Evolutionary conservation across 108 stramenopile genomes (phyloP).

Genomic region (Skeletonema tropicum): DNA sequence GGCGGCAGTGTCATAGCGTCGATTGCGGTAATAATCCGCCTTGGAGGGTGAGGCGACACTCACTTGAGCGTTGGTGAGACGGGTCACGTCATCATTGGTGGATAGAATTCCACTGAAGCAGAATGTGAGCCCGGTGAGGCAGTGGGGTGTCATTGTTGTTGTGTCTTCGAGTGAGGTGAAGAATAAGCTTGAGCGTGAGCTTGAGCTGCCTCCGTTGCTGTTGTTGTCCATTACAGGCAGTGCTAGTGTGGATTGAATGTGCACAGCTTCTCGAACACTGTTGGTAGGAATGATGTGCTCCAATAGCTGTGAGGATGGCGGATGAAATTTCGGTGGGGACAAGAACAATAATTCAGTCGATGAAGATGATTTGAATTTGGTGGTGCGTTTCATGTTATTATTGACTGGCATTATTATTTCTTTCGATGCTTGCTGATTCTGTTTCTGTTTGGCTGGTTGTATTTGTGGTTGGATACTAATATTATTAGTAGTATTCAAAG

Average conservation of each 20-base stretch:
- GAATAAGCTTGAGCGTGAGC: too few species aligned
- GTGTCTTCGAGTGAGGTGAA: not conserved
- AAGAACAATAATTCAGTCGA: too few species aligned
- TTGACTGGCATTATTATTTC: slow-evolving; percentile 2
- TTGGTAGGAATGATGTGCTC: slow-evolving; percentile 20
- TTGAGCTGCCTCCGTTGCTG: too few species aligned
- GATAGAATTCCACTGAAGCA: slow-evolving; percentile 78
- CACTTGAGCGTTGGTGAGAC: slow-evolving; percentile 10
- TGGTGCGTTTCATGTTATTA: too few species aligned
- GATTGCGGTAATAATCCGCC: slow-evolving; percentile 34
- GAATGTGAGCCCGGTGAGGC: slow-evolving; percentile 66
- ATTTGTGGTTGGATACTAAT: too few species aligned
- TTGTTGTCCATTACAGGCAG: not conserved
- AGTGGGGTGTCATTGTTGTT: slow-evolving; percentile 21
- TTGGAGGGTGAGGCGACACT: slow-evolving; percentile 15
- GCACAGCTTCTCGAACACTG: too few species aligned
- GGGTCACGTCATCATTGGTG: slow-evolving; percentile 3
- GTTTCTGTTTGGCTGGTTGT: too few species aligned
- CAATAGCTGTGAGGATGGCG: slow-evolving; percentile 23
- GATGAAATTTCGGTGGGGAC: slow-evolving; percentile 46
- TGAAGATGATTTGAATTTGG: too few species aligned
- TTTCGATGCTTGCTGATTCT: not conserved
- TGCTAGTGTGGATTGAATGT: not conserved
- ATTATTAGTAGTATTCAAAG: too few species aligned
- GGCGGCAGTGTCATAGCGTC: slow-evolving; percentile 12